Base-by-base conservation (phyloP, 179 eudicot genomes). In the Spinacia oleracea region DNA sequence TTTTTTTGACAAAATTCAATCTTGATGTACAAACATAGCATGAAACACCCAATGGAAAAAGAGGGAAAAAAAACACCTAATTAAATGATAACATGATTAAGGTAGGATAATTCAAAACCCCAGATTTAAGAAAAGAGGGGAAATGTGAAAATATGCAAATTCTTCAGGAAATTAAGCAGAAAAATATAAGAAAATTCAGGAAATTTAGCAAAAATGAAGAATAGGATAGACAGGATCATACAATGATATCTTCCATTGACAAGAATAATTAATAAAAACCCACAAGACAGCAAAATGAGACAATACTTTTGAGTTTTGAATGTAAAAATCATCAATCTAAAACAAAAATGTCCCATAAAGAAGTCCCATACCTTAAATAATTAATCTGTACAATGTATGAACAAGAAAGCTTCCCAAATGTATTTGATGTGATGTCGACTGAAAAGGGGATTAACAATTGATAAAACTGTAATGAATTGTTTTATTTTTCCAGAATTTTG, bases 351-450 rank as follows among this genome's bases (percentile, higher is more conserved):
- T 45, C 58, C 3, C 46, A 46, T 12, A 15, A 70, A 70, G 5
- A 70, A 43, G 43, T n/a, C n/a, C n/a, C 53, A 46, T 27, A 45
- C 27, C 2, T 56, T 6, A 12, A 50, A 21, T 21, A 56, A 16
- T 11, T 9, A 45, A 15, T 46, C 16, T 9, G 14, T 48, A 48
- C 0, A 9, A 45, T 45, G 12, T 48, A 3, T 0, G 29, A 46
- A 46, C 6, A 34, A 56, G 25, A 29, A 29, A 58, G 48, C 81
- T 59, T 78, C 72, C 76, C 81, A 43, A 70, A 70, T 14, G 68
- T n/a, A n/a, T n/a, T 11, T 67, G 79, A 67, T 53, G 75, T 53
- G 72, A 68, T 68, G 71, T 16, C 9, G 20, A 50, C 23, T 16
- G 4, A 58, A 58, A 10, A 58, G 7, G 20, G 40, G 40, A 38